These are phyloP conservation scores for Solanum neorickii DNA, from an alignment of 257 asterid species.

Conservation along the genomic window DNA sequence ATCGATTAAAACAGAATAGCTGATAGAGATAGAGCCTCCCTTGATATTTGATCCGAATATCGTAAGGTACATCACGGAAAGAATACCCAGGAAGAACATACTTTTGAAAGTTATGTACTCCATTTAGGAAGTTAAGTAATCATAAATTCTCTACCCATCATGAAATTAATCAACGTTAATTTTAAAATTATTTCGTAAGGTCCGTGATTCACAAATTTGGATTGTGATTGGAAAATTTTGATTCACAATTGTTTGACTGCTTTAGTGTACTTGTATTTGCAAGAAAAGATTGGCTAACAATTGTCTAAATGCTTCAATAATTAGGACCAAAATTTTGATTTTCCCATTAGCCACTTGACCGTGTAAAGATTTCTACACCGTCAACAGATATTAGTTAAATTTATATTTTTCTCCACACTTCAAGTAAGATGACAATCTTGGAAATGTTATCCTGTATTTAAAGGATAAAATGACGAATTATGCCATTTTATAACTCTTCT, in stretches of 20 bases:
- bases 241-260: too few species aligned
- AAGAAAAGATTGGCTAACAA: not conserved
- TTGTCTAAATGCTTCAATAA: not conserved
- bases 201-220: not conserved
- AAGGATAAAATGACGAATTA: not conserved
- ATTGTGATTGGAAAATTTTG: not conserved
- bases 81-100: not conserved
- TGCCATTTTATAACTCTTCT: too few species aligned
- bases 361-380: too few species aligned
- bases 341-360: too few species aligned
- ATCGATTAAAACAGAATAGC: not conserved
- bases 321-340: not conserved
- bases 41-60: not conserved
- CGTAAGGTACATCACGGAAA: not conserved
- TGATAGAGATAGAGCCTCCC: not conserved
- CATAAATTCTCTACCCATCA: conserved; percentile 14
- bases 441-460: not conserved
- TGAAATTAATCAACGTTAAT: conserved; percentile 5
- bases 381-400: too few species aligned
- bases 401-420: not conserved
- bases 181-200: not conserved
- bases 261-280: not conserved
- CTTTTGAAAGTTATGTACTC: not conserved
- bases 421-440: not conserved
- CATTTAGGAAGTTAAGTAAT: conserved; percentile 2